Conservation (phyloP, 108 stramenopile species). For the Skeletonema grethae region DNA sequence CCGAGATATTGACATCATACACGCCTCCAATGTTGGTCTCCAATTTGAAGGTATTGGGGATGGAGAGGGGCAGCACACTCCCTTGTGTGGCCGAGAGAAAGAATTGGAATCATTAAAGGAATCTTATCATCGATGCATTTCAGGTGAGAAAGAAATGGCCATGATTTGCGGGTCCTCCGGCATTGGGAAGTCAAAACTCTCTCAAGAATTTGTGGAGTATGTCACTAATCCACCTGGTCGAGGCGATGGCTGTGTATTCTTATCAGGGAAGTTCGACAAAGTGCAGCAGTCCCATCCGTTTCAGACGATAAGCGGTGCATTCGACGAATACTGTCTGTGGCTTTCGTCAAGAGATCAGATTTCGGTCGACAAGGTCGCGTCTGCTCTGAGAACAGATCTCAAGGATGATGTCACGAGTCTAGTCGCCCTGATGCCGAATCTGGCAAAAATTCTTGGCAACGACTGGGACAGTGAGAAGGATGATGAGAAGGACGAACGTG, state of each 20-base stretch:
- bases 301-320: constrained; percentile 19
- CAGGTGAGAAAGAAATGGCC: not conserved
- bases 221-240: not conserved
- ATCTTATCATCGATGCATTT: not conserved
- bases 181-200: constrained; percentile 1
- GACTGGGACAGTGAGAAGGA: not conserved
- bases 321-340: constrained; percentile 28
- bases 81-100: not conserved
- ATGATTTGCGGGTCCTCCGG: not conserved
- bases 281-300: constrained; percentile 11
- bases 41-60: not conserved
- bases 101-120: not conserved
- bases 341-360: constrained; percentile 2
- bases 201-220: not conserved
- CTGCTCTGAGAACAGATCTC: not conserved
- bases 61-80: no score
- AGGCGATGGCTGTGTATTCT: not conserved
- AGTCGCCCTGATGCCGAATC: constrained; percentile 19
- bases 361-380: not conserved
- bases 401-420: constrained; percentile 20
- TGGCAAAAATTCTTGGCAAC: constrained; percentile 6
- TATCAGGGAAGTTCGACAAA: constrained; percentile 31
- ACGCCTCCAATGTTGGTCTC: constrained; percentile 4
- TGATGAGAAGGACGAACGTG: not conserved
- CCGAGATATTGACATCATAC: constrained; percentile 1